A percentile compares a stretch with the other conserved stretches of the same genome.
phyloP scores from a whole-genome alignment of 2,329 filamentous ascomycete species.

The Penicillium italicum region DNA sequence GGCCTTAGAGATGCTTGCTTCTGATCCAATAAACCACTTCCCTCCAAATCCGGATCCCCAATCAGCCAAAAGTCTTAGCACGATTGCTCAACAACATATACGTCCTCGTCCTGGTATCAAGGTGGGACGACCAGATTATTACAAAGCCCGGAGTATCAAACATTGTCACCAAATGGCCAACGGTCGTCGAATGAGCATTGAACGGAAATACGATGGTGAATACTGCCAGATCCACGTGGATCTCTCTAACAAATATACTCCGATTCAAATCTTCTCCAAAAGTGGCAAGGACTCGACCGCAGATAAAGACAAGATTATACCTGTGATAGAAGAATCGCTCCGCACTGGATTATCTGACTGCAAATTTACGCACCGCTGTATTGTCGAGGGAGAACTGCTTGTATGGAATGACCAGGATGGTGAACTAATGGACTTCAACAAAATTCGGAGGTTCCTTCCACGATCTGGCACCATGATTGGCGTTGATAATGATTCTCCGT shows the following conservation, averaged over 20 bases:
- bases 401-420: conserved; percentile 67
- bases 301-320: conserved; percentile 63
- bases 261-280: conserved; percentile 83
- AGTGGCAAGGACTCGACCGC: conserved; percentile 83
- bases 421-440: conserved; percentile 71
- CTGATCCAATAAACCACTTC: conserved; percentile 34
- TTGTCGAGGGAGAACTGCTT: conserved; percentile 78
- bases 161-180: conserved; percentile 66
- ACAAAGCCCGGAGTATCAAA: conserved; percentile 67
- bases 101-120: conserved; percentile 60
- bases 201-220: conserved; percentile 82
- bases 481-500: conserved; percentile 66
- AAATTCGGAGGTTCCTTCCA: conserved; percentile 74
- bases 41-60: conserved; percentile 36
- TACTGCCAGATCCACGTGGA: conserved; percentile 88
- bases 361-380: conserved; percentile 62
- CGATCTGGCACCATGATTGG: conserved; percentile 69
- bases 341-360: conserved; percentile 58
- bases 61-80: conserved; percentile 28
- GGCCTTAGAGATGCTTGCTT: conserved; percentile 54
- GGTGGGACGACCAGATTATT: conserved; percentile 61
- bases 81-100: conserved; percentile 43
- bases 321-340: conserved; percentile 62
- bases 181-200: conserved; percentile 64
- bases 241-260: conserved; percentile 50